Base-by-base conservation (phyloP, 2,329 filamentous ascomycete species). In the Aspergillus tanneri region DNA sequence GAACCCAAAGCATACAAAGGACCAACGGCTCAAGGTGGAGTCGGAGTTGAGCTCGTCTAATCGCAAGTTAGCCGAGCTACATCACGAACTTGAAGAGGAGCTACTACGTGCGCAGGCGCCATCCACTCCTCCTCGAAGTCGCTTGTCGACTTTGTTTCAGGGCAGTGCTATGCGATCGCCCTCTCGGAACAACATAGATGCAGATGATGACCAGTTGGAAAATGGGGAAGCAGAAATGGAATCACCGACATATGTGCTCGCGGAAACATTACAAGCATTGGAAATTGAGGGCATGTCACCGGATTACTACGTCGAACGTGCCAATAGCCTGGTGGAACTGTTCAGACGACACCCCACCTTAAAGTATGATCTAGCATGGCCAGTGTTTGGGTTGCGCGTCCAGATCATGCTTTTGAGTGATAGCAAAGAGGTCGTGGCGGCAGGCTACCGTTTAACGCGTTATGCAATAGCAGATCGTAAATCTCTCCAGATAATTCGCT, bases 361-460 rank as follows among this genome's bases (percentile, higher is more conserved):
- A 48, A 99, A 99, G 66, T 96, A 97, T 67, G 95, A 99, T 69
- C 75, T 99, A 40, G 91, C 90, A 1, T 99, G 93, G 93, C 88
- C 90, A 3, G 85, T 95, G 1, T 99, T 99, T 70, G 93, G 95
- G 2, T 73, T 95, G 40, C 83, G 93, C 35, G 91, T 97, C 76
- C 93, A 99, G 71, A 85, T 89, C 58, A 95, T 99, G 89, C 84
- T 99, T 18, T 76, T 99, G 47, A 96, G 92, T 64, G 92, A 96
- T 59, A 96, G 88, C 67, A 84, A 92, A 57, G 95, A 99, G 73
- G 92, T 97, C 9, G 90, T 96, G 19, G 93, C 93, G 21, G 90
- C 93, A 35, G 93, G 90, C 1, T 99, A 97, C 69, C 82, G 93
- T 54, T 87, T 97, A 71, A 91, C 90, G 50, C 83, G 93, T 67